Base-by-base conservation (phyloP, 2,329 filamentous ascomycete species). In the Pestalotiopsis sp. region DNA sequence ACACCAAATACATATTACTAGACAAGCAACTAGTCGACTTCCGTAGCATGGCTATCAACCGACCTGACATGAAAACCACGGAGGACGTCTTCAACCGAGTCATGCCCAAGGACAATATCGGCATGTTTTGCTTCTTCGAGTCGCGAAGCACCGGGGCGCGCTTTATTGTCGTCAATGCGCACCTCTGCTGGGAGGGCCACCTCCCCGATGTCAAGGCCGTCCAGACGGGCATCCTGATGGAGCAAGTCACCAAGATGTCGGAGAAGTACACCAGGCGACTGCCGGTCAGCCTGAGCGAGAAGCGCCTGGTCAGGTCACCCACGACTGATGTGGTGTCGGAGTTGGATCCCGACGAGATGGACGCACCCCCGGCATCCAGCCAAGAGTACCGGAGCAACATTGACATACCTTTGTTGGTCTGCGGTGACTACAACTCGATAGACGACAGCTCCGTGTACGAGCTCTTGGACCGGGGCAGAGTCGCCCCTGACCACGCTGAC, bases 51-150 rank as follows among this genome's bases (percentile, higher is more conserved):
- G 95, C 95, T 72, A 97, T 99, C 81, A 96, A 97, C 78, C 88
- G 96, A 72, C 93, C 95, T 2, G 96, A 98, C 78, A 97, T 98
- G 90, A 98, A 98, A 83, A 93, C 95, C 68, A 94, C 97, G 76
- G 93, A 97, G 77, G 96, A 99, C 76, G 95, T 98, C 68, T 98
- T 97, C 87, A 99, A 99, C 80, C 92, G 96, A 36, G 92, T 99
- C 70, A 98, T 98, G 96, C 95, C 95, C 70, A 94, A 96, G 82
- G 96, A 99, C 85, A 95, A 98, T 78, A 97, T 99, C 80, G 96
- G 93, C 17, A 92, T 97, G 62, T 89, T 97, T 62, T 90, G 92
- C 68, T 97, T 98, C 84, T 89, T 99, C 71, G 96, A 99, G 81
- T 98, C 97, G 76, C 90, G 95, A 49, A 84, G 89, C 70, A 98